Base-by-base conservation (phyloP, 805 yeast genomes). In the Candida nitratophila region DNA sequence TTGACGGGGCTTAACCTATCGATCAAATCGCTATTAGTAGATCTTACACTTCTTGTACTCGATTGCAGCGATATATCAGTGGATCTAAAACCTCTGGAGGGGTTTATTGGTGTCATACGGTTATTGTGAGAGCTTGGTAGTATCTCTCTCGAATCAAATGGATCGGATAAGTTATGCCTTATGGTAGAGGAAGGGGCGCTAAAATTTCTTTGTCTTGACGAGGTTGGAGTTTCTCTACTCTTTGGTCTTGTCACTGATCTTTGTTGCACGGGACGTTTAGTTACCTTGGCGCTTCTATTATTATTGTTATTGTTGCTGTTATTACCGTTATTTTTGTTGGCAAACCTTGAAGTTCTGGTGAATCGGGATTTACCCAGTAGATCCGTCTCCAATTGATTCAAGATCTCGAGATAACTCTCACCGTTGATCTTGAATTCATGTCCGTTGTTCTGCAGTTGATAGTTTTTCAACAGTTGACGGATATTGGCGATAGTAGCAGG, bases 401-500 rank as follows among this genome's bases (percentile, higher is more conserved):
- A 40, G 33, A 54, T 65, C 20, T 70, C 69, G 37, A 67, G 56
- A 37, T 79, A 73, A 32, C 73, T 72, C 47, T 68, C 70, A 2
- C 82, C 85, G 41, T 72, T 61, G 17, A 81, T 68, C 40, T 57
- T 50, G 44, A 74, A 69, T 1, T 63, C 65, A 41, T 64, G 57
- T 1, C 66, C 66, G 47, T 67, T 63, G 3, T 48, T 47, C 2
- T 53, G 48, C 7, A 60, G 53, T 49, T 82, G 80, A 67, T 77
- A 85, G 12, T 64, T 65, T 3, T 52, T 46, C 4, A 86, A 53
- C 41, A 73, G 74, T 1, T 48, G 36, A 47, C 73, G 74, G 40
- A 91, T 61, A 1, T 69, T 74, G 4, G 66, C 61, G 10, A 86
- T 63, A 0, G 84, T 69, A 32, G 69, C 67, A 0, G 98, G 98